Conservation (phyloP, 345 rosid genomes). For the Nephelium lappaceum region DNA sequence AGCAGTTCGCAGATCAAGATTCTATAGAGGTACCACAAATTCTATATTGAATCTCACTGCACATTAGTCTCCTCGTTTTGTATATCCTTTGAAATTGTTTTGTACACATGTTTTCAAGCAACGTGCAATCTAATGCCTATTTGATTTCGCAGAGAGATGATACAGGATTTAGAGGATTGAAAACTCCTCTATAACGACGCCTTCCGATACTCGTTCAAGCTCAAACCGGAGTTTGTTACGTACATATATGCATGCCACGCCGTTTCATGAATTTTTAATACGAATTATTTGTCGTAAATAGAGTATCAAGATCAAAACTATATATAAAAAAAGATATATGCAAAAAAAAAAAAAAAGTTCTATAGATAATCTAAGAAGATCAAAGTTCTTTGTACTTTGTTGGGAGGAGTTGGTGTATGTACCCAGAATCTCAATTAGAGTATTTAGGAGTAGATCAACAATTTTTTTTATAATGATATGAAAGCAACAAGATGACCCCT, state of each 20-base stretch:
- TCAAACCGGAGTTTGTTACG: background rate
- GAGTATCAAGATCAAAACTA: background rate
- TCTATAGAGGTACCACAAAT: conserved; percentile 40
- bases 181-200: background rate
- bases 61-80: background rate
- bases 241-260: background rate
- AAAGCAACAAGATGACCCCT: background rate
- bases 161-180: conserved; percentile 7
- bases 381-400: background rate
- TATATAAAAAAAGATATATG: background rate
- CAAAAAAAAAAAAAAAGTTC: background rate
- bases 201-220: background rate
- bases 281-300: background rate
- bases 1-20: conserved; percentile 51
- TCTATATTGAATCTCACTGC: background rate
- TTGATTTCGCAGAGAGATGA: conserved; percentile 34
- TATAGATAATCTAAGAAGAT: background rate
- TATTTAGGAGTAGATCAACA: conserved; percentile 4
- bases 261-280: background rate
- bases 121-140: background rate
- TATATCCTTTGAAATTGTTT: no score
- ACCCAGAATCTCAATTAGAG: background rate
- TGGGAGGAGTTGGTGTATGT: background rate
- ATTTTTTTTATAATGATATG: background rate
- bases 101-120: background rate